phyloP scores from a whole-genome alignment of 768 basidiomycete genomes.

The Macrolepiota fuliginosa region DNA sequence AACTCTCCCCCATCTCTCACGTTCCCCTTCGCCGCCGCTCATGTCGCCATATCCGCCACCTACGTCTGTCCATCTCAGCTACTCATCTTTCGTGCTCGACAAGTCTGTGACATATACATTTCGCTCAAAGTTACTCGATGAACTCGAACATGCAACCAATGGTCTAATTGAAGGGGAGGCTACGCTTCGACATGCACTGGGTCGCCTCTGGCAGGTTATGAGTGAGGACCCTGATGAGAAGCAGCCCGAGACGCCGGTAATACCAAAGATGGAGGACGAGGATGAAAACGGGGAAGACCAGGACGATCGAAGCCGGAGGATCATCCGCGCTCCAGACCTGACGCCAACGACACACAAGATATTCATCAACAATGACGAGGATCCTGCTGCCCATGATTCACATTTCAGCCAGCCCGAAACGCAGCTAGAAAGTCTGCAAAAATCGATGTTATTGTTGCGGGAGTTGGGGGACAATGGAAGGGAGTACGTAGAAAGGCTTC shows the following conservation, averaged over 20 bases:
- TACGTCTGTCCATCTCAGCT: conserved; percentile 64
- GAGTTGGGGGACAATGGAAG: conserved; percentile 86
- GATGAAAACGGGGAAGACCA: conserved; percentile 50
- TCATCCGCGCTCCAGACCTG: conserved; percentile 65
- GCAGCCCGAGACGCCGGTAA: conserved; percentile 35
- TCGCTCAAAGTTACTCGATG: conserved; percentile 73
- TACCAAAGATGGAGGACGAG: conserved; percentile 69
- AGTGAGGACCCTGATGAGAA: conserved; percentile 60
- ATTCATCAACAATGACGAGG: conserved; percentile 54
- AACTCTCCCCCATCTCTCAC: conserved; percentile 69
- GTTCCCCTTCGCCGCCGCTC: conserved; percentile 74
- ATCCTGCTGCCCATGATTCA: conserved; percentile 47
- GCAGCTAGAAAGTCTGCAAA: conserved; percentile 71
- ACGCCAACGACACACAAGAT: conserved; percentile 64
- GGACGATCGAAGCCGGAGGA: conserved; percentile 37
- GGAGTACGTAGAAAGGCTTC: conserved; percentile 81
- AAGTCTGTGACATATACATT: conserved; percentile 82
- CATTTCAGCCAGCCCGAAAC: conserved; percentile 64
- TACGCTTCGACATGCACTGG: conserved; percentile 67
- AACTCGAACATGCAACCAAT: conserved; percentile 80
- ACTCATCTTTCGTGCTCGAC: conserved; percentile 85
- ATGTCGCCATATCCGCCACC: conserved; percentile 74
- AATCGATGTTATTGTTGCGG: conserved; percentile 66
- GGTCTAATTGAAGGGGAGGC: conserved; percentile 84
- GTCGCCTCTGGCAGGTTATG: conserved; percentile 79